Evolutionary conservation across 2,329 filamentous ascomycete species (phyloP), one percentile per base, ranked within the genome.

Genomic region (Phyllosticta ampelicida): DNA sequence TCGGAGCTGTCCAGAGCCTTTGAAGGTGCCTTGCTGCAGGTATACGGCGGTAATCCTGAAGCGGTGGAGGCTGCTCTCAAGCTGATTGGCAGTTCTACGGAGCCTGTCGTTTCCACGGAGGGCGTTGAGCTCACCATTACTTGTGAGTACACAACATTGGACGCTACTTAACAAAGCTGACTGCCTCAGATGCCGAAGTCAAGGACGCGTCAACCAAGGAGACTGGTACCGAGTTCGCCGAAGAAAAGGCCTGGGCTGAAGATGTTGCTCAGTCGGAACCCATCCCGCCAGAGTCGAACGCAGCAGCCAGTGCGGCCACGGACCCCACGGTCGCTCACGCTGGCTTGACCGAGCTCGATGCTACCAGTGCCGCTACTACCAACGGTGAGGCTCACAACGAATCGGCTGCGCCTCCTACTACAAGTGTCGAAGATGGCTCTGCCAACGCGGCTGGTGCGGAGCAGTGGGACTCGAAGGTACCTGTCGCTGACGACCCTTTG

Each of bases 1-100:
- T 79, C 81, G 5, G 87, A 90, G 59, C 87, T 92, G 75, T 89
- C 85, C 72, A 84, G 85, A 72, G 89, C 88, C 36, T 84, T 94
- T 60, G 89, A 95, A 74, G 88, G 88, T 55, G 84, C 89, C 30
- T 78, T 95, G 60, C 78, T 90, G 52, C 80, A 86, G 61, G 86
- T 94, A 29, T 94, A 95, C 73, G 83, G 84, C 51, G 89, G 89
- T 52, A 87, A 92, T 66, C 81, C 87, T 62, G 79, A 77, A 64
- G 89, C 87, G 54, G 87, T 94, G 21, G 76, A 81, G 56, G 83
- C 86, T 59, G 90, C 90, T 74, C 73, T 89, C 67, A 90, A 88
- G 76, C 78, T 95, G 60, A 86, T 90, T 58, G 79, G 89, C 60
- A 88, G 87, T 30, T 79, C 82, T 23, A 78, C 84, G 13, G 87